phyloP scores from a whole-genome alignment of 2,329 filamentous ascomycete genomes.

The Aureobasidium musti region DNA sequence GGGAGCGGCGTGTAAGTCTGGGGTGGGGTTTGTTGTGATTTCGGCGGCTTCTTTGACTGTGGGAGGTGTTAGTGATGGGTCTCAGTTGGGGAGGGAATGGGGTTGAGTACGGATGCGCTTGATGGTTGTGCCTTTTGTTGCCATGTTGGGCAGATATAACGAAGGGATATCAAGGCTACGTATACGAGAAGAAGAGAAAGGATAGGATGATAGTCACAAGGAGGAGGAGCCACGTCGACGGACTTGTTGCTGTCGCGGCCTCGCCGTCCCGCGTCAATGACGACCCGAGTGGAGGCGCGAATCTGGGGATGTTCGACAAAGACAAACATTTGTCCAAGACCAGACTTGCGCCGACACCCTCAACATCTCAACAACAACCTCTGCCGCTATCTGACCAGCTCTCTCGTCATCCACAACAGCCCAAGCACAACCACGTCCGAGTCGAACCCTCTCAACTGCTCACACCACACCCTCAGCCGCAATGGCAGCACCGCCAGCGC shows the following conservation, averaged over 20 bases:
- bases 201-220: not conserved
- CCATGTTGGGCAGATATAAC: constrained; percentile 6
- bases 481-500: constrained; percentile 24
- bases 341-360: not conserved
- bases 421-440: not conserved
- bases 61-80: constrained; percentile 34
- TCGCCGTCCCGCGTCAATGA: constrained; percentile 19
- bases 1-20: constrained; percentile 82
- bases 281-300: constrained; percentile 8
- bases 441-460: not conserved
- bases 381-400: too few relatives aligned
- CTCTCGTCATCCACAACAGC: not conserved
- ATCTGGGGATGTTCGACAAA: constrained; percentile 2
- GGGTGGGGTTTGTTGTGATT: constrained; percentile 74
- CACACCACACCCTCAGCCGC: not conserved
- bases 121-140: constrained; percentile 79
- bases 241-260: not conserved
- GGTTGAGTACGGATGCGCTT: constrained; percentile 69
- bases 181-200: not conserved
- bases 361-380: not conserved
- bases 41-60: constrained; percentile 88
- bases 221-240: not conserved
- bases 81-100: constrained; percentile 29
- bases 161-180: not conserved
- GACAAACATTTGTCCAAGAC: constrained; percentile 4